A percentile compares a stretch with the other conserved stretches of the same genome.
These are phyloP conservation scores for Amylocystis lapponica DNA, from an alignment of 768 basidiomycete genomes.

Conservation along the genomic window DNA sequence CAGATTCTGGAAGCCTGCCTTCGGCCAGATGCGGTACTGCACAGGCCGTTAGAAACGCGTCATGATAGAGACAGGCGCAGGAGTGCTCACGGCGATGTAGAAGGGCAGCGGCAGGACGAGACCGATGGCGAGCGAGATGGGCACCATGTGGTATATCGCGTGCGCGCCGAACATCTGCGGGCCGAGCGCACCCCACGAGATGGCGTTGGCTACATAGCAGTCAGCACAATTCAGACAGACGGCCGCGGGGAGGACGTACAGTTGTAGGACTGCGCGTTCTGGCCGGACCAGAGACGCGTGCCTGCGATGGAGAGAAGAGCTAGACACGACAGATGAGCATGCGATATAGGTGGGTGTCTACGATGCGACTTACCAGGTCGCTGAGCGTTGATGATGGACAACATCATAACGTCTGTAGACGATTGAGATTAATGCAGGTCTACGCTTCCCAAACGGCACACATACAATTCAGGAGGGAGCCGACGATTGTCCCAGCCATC, in stretches of 20 bases:
- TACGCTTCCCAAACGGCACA: not conserved
- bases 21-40: conserved; percentile 40
- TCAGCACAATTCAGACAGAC: too few species aligned
- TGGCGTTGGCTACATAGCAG: conserved; percentile 26
- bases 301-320: conserved; percentile 43
- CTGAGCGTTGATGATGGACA: conserved; percentile 21
- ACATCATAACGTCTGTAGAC: conserved; percentile 22
- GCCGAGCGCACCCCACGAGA: conserved; percentile 53
- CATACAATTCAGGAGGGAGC: conserved; percentile 38
- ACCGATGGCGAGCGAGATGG: conserved; percentile 40
- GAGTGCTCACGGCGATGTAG: conserved; percentile 31
- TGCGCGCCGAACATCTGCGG: conserved; percentile 14
- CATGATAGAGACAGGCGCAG: not conserved
- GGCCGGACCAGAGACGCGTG: conserved; percentile 47
- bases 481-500: conserved; percentile 40
- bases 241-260: not conserved
- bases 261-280: conserved; percentile 47
- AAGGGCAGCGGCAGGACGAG: conserved; percentile 51
- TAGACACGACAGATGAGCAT: not conserved
- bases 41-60: not conserved
- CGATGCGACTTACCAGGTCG: not conserved
- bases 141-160: conserved; percentile 11
- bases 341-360: too few species aligned
- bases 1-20: conserved; percentile 39
- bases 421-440: not conserved